Conservation (phyloP, 805 yeast genomes). For the Sungouiella blattae region DNA sequence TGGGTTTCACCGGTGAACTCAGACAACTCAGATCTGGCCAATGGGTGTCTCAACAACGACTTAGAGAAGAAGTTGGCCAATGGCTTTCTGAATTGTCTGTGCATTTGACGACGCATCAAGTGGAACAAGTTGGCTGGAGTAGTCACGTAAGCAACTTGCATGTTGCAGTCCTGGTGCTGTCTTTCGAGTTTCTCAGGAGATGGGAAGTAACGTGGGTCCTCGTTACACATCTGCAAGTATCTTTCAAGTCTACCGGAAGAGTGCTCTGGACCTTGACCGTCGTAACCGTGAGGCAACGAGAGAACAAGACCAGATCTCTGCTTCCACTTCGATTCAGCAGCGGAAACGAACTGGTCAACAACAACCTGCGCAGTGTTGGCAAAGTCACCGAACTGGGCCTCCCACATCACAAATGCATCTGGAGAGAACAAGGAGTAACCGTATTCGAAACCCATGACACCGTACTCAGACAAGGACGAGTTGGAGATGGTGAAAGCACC, state of each 20-base stretch:
- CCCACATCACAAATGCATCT: constrained; percentile 97
- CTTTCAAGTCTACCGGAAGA: constrained; percentile 97
- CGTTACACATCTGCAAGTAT: constrained; percentile 92
- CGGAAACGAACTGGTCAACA: constrained; percentile 92
- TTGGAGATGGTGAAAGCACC: constrained; percentile 85
- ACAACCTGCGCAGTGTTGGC: constrained; percentile 99
- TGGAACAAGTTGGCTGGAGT: constrained; percentile 98
- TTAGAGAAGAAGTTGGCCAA: constrained; percentile 86
- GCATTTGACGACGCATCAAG: constrained; percentile 96
- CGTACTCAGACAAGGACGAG: constrained; percentile 96
- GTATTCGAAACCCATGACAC: constrained; percentile 98
- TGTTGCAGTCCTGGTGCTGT: constrained; percentile 98
- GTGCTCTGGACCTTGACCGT: constrained; percentile 99
- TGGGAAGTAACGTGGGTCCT: constrained; percentile 95
- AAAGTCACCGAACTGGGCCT: constrained; percentile 99
- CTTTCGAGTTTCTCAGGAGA: constrained; percentile 81
- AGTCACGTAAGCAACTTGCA: constrained; percentile 97
- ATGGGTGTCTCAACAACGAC: constrained; percentile 83
- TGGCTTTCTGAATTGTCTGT: constrained; percentile 97
- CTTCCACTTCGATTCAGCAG: constrained; percentile 98
- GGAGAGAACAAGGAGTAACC: constrained; percentile 98
- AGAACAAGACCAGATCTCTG: constrained; percentile 96
- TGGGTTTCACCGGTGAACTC: constrained; percentile 91
- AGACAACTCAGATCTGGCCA: constrained; percentile 78
- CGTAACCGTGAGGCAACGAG: constrained; percentile 98